Evolutionary conservation across 2,329 filamentous ascomycete genomes (phyloP).

Genomic region (Cladorrhinum sp.): DNA sequence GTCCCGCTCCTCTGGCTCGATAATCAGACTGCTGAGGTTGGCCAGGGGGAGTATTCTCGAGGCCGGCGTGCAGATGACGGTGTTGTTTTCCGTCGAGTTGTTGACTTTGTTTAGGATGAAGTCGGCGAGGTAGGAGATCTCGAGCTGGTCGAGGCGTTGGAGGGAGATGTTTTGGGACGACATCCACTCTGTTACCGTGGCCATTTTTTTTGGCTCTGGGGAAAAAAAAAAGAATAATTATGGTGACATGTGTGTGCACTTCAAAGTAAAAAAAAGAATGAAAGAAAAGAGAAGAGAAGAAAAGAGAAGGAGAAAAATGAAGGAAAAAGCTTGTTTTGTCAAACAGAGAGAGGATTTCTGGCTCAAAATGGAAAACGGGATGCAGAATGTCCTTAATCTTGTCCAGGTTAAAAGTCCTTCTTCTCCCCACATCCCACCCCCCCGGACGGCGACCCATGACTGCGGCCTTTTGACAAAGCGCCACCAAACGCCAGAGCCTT

Average conservation of each 20-base stretch:
- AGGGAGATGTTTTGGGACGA: slow-evolving; percentile 8
- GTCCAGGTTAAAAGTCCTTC: too few relatives aligned
- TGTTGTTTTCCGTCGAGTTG: slow-evolving; percentile 1
- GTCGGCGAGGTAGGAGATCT: slow-evolving; percentile 12
- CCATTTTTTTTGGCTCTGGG: background rate
- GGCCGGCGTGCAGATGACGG: slow-evolving; percentile 3
- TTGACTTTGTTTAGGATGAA: slow-evolving; percentile 2
- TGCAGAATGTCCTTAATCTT: background rate
- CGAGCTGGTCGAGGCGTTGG: slow-evolving; percentile 9
- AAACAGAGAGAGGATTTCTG: background rate
- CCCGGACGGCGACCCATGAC: too few relatives aligned
- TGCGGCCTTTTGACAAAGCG: too few relatives aligned
- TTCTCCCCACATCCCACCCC: too few relatives aligned
- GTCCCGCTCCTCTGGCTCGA: background rate
- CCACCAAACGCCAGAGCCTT: background rate
- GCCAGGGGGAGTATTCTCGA: slow-evolving; percentile 14
- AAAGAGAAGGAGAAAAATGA: background rate
- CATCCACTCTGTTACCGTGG: background rate
- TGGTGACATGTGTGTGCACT: background rate
- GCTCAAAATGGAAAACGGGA: background rate
- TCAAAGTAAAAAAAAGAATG: background rate
- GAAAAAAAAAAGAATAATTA: background rate
- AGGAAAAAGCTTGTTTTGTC: background rate
- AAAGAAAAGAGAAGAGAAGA: background rate
- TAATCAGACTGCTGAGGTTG: slow-evolving; percentile 10